Conservation (phyloP, 768 basidiomycete genomes). For the Mycena venus region DNA sequence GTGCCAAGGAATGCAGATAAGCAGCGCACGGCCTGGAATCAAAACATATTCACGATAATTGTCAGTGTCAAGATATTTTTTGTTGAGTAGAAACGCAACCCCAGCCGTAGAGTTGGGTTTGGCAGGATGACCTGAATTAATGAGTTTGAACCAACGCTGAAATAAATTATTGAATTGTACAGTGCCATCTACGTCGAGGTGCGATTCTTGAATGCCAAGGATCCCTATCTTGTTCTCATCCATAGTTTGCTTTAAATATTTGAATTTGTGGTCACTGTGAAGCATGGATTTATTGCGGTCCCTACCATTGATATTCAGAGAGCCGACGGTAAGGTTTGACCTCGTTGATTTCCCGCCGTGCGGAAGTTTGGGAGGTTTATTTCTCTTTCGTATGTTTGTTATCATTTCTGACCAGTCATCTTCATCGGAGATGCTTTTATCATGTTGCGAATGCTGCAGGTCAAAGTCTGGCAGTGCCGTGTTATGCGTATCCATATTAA, state of each 20-base stretch:
- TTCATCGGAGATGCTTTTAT: neutral
- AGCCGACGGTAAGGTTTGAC: neutral
- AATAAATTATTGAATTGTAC: too few relatives aligned
- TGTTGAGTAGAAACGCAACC: neutral
- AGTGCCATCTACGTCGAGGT: neutral
- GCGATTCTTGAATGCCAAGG: neutral
- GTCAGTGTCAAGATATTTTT: slow-evolving; percentile 1
- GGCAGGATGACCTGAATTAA: too few relatives aligned
- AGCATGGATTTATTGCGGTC: neutral
- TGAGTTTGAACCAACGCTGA: too few relatives aligned
- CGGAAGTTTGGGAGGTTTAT: neutral
- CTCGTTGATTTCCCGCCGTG: neutral
- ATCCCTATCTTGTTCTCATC: slow-evolving; percentile 6
- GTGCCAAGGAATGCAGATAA: neutral
- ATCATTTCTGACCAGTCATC: neutral
- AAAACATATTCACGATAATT: too few relatives aligned
- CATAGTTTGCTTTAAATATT: slow-evolving; percentile 18
- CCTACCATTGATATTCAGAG: slow-evolving; percentile 8
- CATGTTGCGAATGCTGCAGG: too few relatives aligned
- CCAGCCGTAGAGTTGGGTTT: too few relatives aligned
- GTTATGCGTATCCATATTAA: too few relatives aligned
- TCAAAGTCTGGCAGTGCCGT: too few relatives aligned
- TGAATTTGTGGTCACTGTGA: slow-evolving; percentile 31
- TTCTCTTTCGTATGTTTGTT: neutral
- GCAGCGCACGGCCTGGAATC: neutral